Evolutionary conservation across 1,139 yeast genomes (phyloP), one percentile per base, ranked within the genome.

Genomic region (Debaryomycetaceae sp.): DNA sequence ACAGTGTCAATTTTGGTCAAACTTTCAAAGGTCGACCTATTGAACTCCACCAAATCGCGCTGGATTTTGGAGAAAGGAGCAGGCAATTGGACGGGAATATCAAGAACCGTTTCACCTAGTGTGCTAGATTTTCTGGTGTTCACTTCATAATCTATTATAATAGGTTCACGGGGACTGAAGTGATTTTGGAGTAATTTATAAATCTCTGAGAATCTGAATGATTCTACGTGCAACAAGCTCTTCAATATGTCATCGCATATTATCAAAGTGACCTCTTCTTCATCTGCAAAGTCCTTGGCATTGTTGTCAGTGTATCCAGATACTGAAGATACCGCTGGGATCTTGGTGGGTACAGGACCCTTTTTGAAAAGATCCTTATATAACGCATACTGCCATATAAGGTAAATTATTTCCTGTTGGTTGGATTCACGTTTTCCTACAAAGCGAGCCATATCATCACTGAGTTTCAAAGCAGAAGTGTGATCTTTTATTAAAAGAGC

Each of bases 351-450:
- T 34, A 56, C 50, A 35, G 62, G 68, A 17, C 62, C 58, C 45
- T 62, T 67, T 56, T 79, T 87, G 51, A 73, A 76, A 52, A 89
- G 71, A 50, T 84, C 81, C 58, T 87, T 87, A 65, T 80, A 80
- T 57, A 87, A 83, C 43, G 87, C 85, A 62, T 93, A 93, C 64
- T 88, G 93, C 91, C 97, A 93, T 43, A 93, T 70, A 24, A 84
- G 81, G 55, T 83, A 88, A 24, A 93, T 81, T 36, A 95, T 85
- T 46, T 88, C 97, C 47, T 93, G 93, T 60, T 90, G 90, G 5
- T 95, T 84, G 38, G 87, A 84, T 60, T 88, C 95, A 35, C 75
- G 71, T 42, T 82, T 76, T 11, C 97, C 97, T 23, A 88, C 70
- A 41, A 93, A 73, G 39, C 78, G 77, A 4, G 91, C 73, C 65